phyloP scores from a whole-genome alignment of 352 stramenopile genomes.

The Stephanocyclus meneghinianus region DNA sequence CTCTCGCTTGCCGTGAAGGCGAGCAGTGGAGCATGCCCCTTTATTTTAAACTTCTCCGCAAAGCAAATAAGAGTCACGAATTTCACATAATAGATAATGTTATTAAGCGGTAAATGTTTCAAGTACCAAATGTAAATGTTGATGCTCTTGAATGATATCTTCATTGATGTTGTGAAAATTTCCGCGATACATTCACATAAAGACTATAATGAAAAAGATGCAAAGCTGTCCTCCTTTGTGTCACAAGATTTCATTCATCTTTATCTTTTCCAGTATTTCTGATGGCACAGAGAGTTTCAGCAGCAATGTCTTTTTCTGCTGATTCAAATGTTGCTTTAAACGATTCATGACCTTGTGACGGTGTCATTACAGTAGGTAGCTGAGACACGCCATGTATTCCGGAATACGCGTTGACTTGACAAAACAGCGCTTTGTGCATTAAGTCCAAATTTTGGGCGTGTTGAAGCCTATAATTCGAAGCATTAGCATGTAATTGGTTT shows the following conservation, averaged over 20 bases:
- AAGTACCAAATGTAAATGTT: background rate
- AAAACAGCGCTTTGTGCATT: background rate
- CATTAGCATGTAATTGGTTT: background rate
- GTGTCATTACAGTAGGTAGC: background rate
- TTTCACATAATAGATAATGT: background rate
- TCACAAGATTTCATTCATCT: background rate
- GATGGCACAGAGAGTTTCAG: background rate
- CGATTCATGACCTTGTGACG: background rate
- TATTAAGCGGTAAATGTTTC: background rate
- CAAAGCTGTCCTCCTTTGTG: no score
- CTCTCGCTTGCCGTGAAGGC: no score
- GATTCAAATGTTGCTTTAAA: background rate
- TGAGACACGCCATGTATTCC: background rate
- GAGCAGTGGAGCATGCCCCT: no score
- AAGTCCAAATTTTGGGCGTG: background rate
- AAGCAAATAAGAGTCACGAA: no score
- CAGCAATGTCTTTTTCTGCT: background rate
- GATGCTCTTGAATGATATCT: conserved; percentile 7
- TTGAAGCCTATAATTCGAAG: background rate
- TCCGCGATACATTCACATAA: background rate
- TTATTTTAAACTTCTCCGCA: no score
- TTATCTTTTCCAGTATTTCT: background rate
- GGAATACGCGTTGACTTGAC: background rate
- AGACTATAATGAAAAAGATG: background rate
- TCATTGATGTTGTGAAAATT: background rate